Evolutionary conservation across 129 eudicot genomes (phyloP), one percentile per base, ranked within the genome.

Genomic region (Scalesia atractyloides): DNA sequence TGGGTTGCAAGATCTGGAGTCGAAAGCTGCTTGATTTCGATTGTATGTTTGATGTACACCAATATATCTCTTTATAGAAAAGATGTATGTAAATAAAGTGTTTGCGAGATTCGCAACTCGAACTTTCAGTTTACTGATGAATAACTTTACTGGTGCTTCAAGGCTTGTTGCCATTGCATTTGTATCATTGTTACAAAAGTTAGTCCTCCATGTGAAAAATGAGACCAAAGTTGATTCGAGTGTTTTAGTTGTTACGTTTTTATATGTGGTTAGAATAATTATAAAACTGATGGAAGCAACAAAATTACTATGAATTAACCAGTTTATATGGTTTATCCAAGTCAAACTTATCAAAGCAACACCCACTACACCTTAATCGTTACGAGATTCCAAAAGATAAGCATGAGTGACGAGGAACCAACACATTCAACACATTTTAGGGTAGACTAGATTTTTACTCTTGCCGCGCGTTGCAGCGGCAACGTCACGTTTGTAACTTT

Each of bases 1-100:
- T 75, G 98, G 97, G 22, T 84, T 89, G 83, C 98, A 93, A 85
- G 96, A 93, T 73, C 58, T 68, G 39, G 89, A 78, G 72, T 69
- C 84, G 22, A 88, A 79, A 67, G 82, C 84, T 53, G 82, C 82
- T 5, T 77, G 61, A 62, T 60, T 74, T 56, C 47, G 34, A 63
- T 52, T 58, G 53, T 18, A 65, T 75, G 72, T 46, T 57, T 72
- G 66, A 22, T 54, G 13, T 73, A 72, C 72, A 14, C n/a, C 15
- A 72, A n/a, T 56, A 30, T 2, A 46, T 5, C 19, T 3, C 41
- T 30, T 41, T 34, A 71, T 46, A 64, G 51, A 64, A 64, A 64
- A 17, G 19, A 41, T 3, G 44, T 30, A 18, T 64, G 77, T 78
- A 64, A 71, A 64, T 76, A 57, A 47, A 18, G 12, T 67, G 80